Conservation (phyloP, 2,329 filamentous ascomycete species). For the Pseudopithomyces maydicus region DNA sequence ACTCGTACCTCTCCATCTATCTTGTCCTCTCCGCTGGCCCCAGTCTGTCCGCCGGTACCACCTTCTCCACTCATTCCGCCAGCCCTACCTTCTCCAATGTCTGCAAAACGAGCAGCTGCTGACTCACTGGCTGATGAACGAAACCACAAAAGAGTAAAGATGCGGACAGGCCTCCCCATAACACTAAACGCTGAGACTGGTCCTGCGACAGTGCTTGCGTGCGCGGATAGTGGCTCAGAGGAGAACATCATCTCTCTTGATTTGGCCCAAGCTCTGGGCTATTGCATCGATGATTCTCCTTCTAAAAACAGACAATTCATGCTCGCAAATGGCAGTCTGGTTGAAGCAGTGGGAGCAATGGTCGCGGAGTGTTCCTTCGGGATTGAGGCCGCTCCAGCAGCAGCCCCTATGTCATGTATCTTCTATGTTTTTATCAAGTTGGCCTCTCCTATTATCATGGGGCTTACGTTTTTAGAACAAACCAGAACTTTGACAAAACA, state of each 20-base stretch:
- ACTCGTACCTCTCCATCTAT: too few relatives aligned
- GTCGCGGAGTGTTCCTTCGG: conserved; percentile 1
- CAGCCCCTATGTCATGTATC: background rate
- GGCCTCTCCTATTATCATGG: conserved; percentile 14
- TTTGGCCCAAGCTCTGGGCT: conserved; percentile 6
- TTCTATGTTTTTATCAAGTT: conserved; percentile 14
- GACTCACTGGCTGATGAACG: background rate
- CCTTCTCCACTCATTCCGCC: too few relatives aligned
- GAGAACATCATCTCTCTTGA: conserved; percentile 15
- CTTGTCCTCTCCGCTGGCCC: too few relatives aligned
- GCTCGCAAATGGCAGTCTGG: conserved; percentile 8
- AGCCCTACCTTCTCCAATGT: background rate
- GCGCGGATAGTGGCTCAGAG: conserved; percentile 12
- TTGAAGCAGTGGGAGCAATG: conserved; percentile 8
- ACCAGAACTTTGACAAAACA: conserved; percentile 14
- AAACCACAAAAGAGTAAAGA: background rate
- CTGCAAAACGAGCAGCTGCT: background rate
- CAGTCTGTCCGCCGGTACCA: too few relatives aligned
- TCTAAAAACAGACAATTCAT: background rate
- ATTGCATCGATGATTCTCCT: background rate
- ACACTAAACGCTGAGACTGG: background rate
- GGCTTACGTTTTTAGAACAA: conserved; percentile 12
- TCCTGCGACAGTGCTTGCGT: conserved; percentile 11
- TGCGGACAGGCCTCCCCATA: conserved; percentile 4
- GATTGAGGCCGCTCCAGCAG: background rate